Evolutionary conservation across 805 yeast genomes (phyloP).

Genomic region (Candida andamanensis): DNA sequence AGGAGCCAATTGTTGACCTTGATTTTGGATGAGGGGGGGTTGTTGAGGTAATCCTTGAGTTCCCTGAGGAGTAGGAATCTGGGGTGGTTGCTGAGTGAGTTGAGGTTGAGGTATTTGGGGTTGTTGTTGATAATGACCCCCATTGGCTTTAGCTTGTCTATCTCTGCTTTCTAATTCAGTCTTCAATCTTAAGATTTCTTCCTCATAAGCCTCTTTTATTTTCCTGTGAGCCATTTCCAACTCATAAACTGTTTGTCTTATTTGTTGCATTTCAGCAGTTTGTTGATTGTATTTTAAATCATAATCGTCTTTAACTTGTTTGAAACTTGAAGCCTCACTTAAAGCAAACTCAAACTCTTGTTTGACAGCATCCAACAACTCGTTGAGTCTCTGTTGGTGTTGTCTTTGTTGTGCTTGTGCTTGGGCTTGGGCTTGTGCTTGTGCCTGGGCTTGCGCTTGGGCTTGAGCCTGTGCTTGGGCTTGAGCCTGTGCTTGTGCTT

Average conservation of each 20-base stretch:
- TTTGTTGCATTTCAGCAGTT: slow-evolving; percentile 87
- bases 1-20: slow-evolving; percentile 3
- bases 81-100: slow-evolving; percentile 3
- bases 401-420: slow-evolving; percentile 28
- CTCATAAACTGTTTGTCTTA: slow-evolving; percentile 90
- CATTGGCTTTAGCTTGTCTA: slow-evolving; percentile 36
- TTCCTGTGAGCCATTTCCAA: slow-evolving; percentile 90
- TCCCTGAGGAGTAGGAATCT: slow-evolving; percentile 1
- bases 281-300: slow-evolving; percentile 89
- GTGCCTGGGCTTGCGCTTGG: slow-evolving; percentile 6
- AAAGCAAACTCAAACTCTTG: slow-evolving; percentile 84
- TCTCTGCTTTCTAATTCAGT: slow-evolving; percentile 80
- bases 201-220: slow-evolving; percentile 94
- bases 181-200: slow-evolving; percentile 80
- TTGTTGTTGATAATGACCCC: slow-evolving; percentile 14
- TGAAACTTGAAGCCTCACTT: slow-evolving; percentile 78
- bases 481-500: slow-evolving; percentile 17
- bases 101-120: slow-evolving; percentile 10
- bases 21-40: neutral
- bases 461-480: slow-evolving; percentile 26
- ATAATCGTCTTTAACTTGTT: slow-evolving; percentile 88
- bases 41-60: slow-evolving; percentile 3
- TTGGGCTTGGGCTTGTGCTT: slow-evolving; percentile 15
- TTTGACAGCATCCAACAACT: slow-evolving; percentile 85
- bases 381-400: slow-evolving; percentile 53